Evolutionary conservation across 495 filamentous ascomycete genomes (phyloP).

Genomic region (Talaromyces nanjingensis): DNA sequence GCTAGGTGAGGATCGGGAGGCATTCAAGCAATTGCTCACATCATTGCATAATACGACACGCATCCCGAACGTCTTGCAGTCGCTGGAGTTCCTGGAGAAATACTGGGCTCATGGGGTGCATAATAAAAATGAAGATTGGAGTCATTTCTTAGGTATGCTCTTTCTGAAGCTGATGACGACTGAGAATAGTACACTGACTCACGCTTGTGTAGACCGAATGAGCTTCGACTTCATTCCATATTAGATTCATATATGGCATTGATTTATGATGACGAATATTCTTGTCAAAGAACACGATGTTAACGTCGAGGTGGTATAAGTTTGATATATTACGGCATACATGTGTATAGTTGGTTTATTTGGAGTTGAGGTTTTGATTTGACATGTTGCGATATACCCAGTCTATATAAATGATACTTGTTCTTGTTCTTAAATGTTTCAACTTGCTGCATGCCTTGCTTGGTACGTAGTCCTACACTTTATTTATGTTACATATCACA

Average conservation of each 20-base stretch:
- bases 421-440: background rate
- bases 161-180: background rate
- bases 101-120: conserved; percentile 32
- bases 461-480: background rate
- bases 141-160: conserved; percentile 34
- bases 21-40: conserved; percentile 26
- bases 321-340: background rate
- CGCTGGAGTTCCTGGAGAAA: conserved; percentile 36
- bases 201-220: conserved; percentile 31
- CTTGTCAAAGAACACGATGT: background rate
- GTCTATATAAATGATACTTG: background rate
- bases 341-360: background rate
- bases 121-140: conserved; percentile 38
- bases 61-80: conserved; percentile 40
- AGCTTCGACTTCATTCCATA: conserved; percentile 42
- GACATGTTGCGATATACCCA: background rate
- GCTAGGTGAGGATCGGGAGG: conserved; percentile 30
- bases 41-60: conserved; percentile 38
- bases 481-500: background rate
- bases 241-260: conserved; percentile 10
- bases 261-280: background rate
- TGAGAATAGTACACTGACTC: conserved; percentile 13
- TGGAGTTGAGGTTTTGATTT: background rate
- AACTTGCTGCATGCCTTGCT: too few species aligned
- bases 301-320: background rate